Percentiles rank a stretch among this genome's conserved stretches.
These are phyloP conservation scores for Neofusicoccum kwambonambiense DNA, from an alignment of 2,329 filamentous ascomycete species.

Conservation along the genomic window DNA sequence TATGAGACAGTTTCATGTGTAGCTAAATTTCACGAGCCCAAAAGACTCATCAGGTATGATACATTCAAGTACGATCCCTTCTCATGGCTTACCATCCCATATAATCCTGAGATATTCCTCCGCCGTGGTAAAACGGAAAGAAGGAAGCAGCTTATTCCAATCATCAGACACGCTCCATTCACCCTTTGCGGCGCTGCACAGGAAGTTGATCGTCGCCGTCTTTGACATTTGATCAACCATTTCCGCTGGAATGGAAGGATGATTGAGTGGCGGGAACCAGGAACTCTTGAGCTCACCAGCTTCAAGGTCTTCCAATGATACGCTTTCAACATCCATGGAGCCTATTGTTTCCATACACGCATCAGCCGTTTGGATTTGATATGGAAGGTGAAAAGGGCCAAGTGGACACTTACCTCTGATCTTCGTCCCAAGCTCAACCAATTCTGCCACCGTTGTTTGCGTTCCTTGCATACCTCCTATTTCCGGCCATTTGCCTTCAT, in stretches of 20 bases:
- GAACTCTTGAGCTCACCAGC: background rate
- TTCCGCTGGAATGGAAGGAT: background rate
- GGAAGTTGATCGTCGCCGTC: background rate
- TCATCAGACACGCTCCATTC: background rate
- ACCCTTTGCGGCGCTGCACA: background rate
- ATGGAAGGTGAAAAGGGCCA: too few species aligned
- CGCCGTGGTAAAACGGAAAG: background rate
- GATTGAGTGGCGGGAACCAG: background rate
- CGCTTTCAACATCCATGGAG: background rate
- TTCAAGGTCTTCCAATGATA: background rate
- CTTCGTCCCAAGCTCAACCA: background rate
- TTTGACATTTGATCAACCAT: background rate
- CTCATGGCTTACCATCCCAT: background rate
- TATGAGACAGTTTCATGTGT: too few species aligned
- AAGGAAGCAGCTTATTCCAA: background rate
- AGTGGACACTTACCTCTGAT: background rate
- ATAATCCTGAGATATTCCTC: background rate
- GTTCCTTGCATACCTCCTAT: background rate
- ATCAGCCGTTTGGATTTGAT: too few species aligned
- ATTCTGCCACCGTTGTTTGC: background rate
- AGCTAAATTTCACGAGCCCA: too few species aligned
- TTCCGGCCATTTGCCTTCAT: background rate
- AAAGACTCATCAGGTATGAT: too few species aligned
- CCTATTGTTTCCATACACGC: background rate
- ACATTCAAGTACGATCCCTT: too few species aligned